Evolutionary conservation across 495 filamentous ascomycete genomes (phyloP), one percentile per base, ranked within the genome.

Genomic region (Talaromyces liani): DNA sequence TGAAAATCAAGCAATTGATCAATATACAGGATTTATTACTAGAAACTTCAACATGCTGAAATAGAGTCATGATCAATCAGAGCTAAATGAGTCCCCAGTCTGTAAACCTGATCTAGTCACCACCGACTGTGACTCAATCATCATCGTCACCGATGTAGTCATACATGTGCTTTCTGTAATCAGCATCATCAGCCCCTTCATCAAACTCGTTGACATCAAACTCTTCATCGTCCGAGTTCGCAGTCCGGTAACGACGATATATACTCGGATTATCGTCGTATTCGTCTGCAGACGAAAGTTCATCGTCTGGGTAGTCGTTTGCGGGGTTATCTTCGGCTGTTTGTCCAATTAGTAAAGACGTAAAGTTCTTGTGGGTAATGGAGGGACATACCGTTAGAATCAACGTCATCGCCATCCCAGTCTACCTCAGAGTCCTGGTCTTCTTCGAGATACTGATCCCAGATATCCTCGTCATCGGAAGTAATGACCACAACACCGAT

Each of bases 261-360:
- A 79, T 73, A 61, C 85, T 83, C 24, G 81, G 71, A 16, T 76
- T 74, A 49, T 77, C 72, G 57, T 80, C 82, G 31, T 74, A 75
- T 62, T 88, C 84, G 60, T 87, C 85, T 25, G 83, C 80, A 24
- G 76, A 80, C 10, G 77, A 81, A 6, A 87, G 67, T 60, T 89
- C 86, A 58, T 89, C 86, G 58, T 89, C 86, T 0, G 86, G 86
- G 65, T 89, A 89, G 63, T 89, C 86, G 63, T 86, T 86, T 60
- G 80, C 85, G 56, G 86, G 85, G 67, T 82, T 85, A 65, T 85
- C 82, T 66, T 89, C 86, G 16, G 86, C 86, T 84, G 70, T 65
- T 47, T 71, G 62, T 56, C 24, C 65, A 60, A 68, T 63, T 41
- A 25, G 14, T 49, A 56, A 33, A 16, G 34, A 27, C 10, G 31